These are phyloP conservation scores for Balakata baccata DNA, from an alignment of 345 rosid genomes.

Conservation along the genomic window DNA sequence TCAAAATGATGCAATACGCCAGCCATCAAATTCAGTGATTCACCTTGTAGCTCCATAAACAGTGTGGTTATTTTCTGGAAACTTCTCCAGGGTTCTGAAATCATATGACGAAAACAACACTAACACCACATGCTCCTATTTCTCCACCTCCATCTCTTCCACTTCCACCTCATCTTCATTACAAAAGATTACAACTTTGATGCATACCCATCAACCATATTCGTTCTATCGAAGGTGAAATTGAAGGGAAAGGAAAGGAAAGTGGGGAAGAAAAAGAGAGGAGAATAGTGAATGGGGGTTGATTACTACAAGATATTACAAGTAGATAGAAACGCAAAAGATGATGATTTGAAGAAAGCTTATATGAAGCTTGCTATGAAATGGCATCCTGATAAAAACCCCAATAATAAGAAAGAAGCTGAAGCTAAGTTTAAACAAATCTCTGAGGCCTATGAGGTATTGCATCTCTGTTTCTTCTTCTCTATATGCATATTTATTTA, in stretches of 20 bases:
- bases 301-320: conserved; percentile 30
- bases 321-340: conserved; percentile 21
- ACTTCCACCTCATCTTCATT: too few species aligned
- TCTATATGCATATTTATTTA: too few species aligned
- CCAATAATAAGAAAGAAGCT: conserved; percentile 26
- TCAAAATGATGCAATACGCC: too few species aligned
- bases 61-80: conserved; percentile 13
- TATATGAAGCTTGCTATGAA: conserved; percentile 34
- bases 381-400: conserved; percentile 36
- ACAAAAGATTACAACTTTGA: background rate
- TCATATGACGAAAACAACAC: background rate
- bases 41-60: too few species aligned
- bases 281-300: conserved; percentile 22
- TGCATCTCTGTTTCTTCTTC: background rate
- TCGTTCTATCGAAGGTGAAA: background rate
- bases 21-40: too few species aligned
- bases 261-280: background rate
- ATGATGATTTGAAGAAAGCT: conserved; percentile 33
- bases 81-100: conserved; percentile 8
- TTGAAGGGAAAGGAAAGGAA: background rate
- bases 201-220: background rate
- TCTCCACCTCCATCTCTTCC: background rate
- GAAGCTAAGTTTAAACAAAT: conserved; percentile 30
- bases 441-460: conserved; percentile 33
- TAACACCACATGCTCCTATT: background rate